Evolutionary conservation across 2,329 filamentous ascomycete genomes (phyloP).

Genomic region (Mollisiaceae sp.): DNA sequence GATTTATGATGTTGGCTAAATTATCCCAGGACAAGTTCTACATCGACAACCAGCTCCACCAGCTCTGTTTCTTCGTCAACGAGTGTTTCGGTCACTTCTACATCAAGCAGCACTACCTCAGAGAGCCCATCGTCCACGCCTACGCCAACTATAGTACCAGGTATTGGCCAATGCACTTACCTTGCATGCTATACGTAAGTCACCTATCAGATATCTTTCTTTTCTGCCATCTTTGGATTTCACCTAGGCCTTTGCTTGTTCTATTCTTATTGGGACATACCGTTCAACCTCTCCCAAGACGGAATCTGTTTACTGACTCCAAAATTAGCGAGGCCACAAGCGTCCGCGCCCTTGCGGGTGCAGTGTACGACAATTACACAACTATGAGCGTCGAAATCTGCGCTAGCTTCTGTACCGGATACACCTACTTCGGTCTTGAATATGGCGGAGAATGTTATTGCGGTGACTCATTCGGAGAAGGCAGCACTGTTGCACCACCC

Average conservation of each 20-base stretch:
- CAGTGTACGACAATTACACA: conserved; percentile 10
- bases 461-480: conserved; percentile 30
- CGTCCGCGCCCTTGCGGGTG: conserved; percentile 31
- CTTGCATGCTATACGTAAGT: conserved; percentile 36
- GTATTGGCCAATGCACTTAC: conserved; percentile 18
- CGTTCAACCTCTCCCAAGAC: no score
- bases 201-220: no score
- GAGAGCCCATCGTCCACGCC: conserved; percentile 6
- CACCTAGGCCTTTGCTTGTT: no score
- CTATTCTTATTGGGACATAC: no score
- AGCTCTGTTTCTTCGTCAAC: conserved; percentile 1
- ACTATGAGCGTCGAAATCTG: conserved; percentile 20
- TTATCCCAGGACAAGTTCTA: neutral
- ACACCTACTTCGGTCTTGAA: conserved; percentile 44
- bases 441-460: conserved; percentile 43
- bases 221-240: no score
- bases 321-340: conserved; percentile 27
- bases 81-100: conserved; percentile 1
- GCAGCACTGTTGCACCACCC: conserved; percentile 8
- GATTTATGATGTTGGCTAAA: neutral
- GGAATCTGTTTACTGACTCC: no score
- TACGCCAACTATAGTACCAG: conserved; percentile 3
- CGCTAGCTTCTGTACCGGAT: conserved; percentile 32
- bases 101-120: conserved; percentile 4
- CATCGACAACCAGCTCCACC: neutral